These are phyloP conservation scores for Paramecium primaurelia DNA, from an alignment of 73 alveolate genomes.

Conservation along the genomic window DNA sequence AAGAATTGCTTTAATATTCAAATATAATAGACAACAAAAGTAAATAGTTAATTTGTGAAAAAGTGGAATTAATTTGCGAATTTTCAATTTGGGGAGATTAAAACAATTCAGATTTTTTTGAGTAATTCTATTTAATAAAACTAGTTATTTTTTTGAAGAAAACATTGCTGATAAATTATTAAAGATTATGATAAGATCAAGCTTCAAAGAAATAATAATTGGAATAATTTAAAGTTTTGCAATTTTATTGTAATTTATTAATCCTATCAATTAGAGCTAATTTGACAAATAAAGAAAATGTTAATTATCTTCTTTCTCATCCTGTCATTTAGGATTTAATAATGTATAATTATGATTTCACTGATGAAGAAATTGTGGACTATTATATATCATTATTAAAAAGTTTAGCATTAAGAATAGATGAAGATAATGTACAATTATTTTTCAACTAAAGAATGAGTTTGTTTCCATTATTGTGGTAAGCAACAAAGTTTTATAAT, in stretches of 20 bases:
- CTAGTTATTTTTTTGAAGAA: constrained; percentile 63
- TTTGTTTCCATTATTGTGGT: constrained; percentile 66
- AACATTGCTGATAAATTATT: constrained; percentile 57
- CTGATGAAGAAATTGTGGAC: constrained; percentile 75
- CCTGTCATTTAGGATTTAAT: constrained; percentile 66
- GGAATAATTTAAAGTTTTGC: constrained; percentile 61
- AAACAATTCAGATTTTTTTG: constrained; percentile 59
- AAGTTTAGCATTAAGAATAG: constrained; percentile 62
- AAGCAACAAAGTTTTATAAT: constrained; percentile 65
- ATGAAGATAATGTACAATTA: constrained; percentile 53
- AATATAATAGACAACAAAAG: neutral
- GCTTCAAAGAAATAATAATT: constrained; percentile 62
- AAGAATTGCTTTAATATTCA: neutral
- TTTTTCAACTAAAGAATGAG: constrained; percentile 61
- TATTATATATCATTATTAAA: constrained; percentile 67
- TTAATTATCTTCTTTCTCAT: constrained; percentile 59
- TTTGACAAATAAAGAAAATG: constrained; percentile 55
- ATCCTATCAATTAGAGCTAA: constrained; percentile 35
- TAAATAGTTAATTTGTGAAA: constrained; percentile 6
- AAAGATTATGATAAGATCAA: constrained; percentile 47
- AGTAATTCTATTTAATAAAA: neutral
- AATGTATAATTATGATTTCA: constrained; percentile 61
- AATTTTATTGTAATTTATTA: constrained; percentile 37
- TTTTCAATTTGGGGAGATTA: constrained; percentile 61
- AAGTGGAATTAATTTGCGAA: constrained; percentile 36